Percentiles rank a stretch among this genome's conserved stretches.
These are phyloP conservation scores for Plantago elongata DNA, from an alignment of 257 asterid genomes.

Conservation along the genomic window DNA sequence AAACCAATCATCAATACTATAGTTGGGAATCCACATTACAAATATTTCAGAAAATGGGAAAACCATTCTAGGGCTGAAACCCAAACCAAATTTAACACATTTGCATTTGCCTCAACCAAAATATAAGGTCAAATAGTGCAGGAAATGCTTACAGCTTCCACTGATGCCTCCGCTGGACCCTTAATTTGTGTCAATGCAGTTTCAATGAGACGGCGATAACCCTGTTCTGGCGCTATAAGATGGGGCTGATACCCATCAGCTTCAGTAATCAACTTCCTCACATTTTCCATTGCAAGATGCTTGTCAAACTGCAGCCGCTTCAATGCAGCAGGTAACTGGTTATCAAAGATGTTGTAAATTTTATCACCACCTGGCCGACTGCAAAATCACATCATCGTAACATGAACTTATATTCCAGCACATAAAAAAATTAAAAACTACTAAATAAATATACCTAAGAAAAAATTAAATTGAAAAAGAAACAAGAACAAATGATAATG, in stretches of 20 bases:
- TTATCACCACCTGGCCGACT: constrained; percentile 99
- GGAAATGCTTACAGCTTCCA: constrained; percentile 66
- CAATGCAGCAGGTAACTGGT: constrained; percentile 95
- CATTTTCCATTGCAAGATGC: constrained; percentile 98
- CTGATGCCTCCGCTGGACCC: constrained; percentile 98
- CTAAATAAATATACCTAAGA: too few species aligned
- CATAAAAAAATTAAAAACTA: too few species aligned
- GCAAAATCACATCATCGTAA: constrained; percentile 24
- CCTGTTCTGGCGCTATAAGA: constrained; percentile 98
- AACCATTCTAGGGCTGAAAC: background rate
- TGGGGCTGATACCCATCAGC: constrained; percentile 99
- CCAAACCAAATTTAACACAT: constrained; percentile 8
- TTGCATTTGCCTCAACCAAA: background rate
- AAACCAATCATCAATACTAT: too few species aligned
- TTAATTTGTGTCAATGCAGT: constrained; percentile 78
- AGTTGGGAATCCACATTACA: too few species aligned
- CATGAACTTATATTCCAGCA: background rate
- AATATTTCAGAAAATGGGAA: too few species aligned
- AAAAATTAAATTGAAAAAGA: background rate
- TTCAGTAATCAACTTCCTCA: constrained; percentile 87
- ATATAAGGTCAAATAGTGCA: constrained; percentile 1
- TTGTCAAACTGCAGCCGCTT: constrained; percentile 95
- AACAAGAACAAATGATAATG: background rate
- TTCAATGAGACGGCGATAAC: constrained; percentile 96
- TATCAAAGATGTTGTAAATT: constrained; percentile 81